These are phyloP conservation scores for Smittium culicis DNA, from an alignment of 371 early-diverging fungal genomes.

Conservation along the genomic window DNA sequence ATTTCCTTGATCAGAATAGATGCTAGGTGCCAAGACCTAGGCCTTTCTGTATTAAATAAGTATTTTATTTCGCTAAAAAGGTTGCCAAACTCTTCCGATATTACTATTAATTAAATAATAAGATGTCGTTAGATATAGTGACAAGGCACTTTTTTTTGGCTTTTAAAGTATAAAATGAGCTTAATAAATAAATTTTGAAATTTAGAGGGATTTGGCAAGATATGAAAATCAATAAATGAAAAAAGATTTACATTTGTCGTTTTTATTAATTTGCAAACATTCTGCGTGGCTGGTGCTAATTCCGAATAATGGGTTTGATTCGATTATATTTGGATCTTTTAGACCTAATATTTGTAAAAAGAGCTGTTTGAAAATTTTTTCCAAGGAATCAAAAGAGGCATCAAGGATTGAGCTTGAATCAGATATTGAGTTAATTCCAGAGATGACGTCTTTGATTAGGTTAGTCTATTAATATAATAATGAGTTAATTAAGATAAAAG, in stretches of 20 bases:
- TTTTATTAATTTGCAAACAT: no score
- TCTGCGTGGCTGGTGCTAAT: no score
- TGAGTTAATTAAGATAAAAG: background rate
- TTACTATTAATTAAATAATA: background rate
- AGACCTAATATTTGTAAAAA: background rate
- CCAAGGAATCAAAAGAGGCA: slow-evolving; percentile 6
- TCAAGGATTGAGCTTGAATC: slow-evolving; percentile 7
- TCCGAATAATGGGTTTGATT: no score
- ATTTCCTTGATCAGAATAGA: slow-evolving; percentile 25
- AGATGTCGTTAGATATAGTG: no score
- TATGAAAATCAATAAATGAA: background rate
- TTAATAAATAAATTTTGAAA: background rate
- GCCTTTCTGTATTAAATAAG: slow-evolving; percentile 26
- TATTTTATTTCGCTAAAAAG: background rate
- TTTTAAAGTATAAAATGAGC: background rate
- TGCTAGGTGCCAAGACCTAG: slow-evolving; percentile 28
- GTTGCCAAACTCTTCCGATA: background rate
- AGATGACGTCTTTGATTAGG: background rate
- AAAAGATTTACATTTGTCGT: background rate
- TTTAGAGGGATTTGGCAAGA: background rate
- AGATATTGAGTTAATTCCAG: background rate
- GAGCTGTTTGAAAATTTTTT: background rate
- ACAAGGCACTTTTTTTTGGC: no score
- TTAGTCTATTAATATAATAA: background rate
- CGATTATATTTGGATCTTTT: no score